phyloP scores from a whole-genome alignment of 257 asterid genomes.

The Misopates orontium region DNA sequence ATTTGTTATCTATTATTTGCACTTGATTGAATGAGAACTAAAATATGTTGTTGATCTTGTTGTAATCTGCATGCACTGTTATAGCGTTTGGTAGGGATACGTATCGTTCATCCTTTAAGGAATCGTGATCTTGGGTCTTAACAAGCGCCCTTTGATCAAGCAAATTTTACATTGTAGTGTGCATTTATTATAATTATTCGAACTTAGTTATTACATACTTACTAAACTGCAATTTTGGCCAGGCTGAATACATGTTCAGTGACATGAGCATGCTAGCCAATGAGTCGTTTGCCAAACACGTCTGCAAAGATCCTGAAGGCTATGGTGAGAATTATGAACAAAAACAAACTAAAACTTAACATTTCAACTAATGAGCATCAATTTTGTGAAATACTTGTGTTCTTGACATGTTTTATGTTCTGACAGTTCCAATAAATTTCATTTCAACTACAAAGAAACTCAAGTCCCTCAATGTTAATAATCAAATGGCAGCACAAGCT shows the following conservation, averaged over 20 bases:
- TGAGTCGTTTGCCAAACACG: constrained; percentile 77
- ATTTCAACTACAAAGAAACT: constrained; percentile 85
- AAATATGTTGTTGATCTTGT: too few species aligned
- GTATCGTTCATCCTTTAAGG: too few species aligned
- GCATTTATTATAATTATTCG: too few species aligned
- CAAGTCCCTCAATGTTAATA: constrained; percentile 69
- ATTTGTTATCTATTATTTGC: too few species aligned
- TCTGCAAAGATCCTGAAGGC: constrained; percentile 81
- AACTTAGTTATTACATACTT: background rate
- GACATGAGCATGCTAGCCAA: constrained; percentile 96
- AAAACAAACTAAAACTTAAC: background rate
- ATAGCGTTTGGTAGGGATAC: too few species aligned
- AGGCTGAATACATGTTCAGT: constrained; percentile 96
- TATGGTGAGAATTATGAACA: constrained; percentile 53
- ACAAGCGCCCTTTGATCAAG: too few species aligned
- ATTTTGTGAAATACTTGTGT: background rate
- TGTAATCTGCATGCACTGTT: too few species aligned
- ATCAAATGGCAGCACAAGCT: constrained; percentile 77
- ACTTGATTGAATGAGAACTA: too few species aligned
- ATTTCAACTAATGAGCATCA: background rate
- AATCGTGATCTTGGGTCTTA: too few species aligned
- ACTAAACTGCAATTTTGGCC: constrained; percentile 14
- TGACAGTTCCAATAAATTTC: constrained; percentile 72
- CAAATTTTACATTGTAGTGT: too few species aligned
- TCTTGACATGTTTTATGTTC: background rate